Evolutionary conservation across 441 rosid genomes (phyloP), one percentile per base, ranked within the genome.

Genomic region (Gossypium schwendimanii): DNA sequence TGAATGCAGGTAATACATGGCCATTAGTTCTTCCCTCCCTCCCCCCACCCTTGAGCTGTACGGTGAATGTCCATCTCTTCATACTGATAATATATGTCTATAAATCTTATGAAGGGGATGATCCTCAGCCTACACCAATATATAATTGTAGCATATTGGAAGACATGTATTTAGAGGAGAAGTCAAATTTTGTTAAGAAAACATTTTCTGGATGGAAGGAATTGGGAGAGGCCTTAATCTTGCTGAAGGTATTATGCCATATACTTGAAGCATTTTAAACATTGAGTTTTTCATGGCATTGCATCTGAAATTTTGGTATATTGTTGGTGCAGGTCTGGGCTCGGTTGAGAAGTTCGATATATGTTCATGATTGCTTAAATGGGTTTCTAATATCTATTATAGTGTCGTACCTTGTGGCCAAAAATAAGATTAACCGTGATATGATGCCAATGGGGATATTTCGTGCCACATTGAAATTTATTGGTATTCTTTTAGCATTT

Each of bases 111-210:
- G 70, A 72, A 85, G 97, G 81, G 70, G 86, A 75, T 76, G 80
- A 70, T 50, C 59, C 81, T 50, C 79, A 79, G 80, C 84, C 92
- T 44, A 87, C 97, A 0, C 97, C 98, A 14, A 86, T 68, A 53
- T 94, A 92, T 79, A 89, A 92, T 75, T 81, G 87, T 82, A 88
- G 98, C 78, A 85, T 94, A 67, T 81, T 94, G 82, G 98, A 92
- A 81, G 99, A 92, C 79, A 84, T 92, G 87, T 84, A 77, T 81
- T 67, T 91, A 23, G 94, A 89, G 74, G 91, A 87, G 68, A 87
- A 82, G 79, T 78, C 80, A n/a, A 89, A 88, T 63, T 76, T 86
- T 83, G 79, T 92, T 45, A 78, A 81, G 77, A 85, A 82, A 83
- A 84, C 80, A 24, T 82, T 94, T 60, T 72, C 72, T 75, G 87